Percentiles rank a stretch among this genome's conserved stretches.
Conservation (phyloP, 2,329 filamentous ascomycete genomes). For the Trichoderma sp. region DNA sequence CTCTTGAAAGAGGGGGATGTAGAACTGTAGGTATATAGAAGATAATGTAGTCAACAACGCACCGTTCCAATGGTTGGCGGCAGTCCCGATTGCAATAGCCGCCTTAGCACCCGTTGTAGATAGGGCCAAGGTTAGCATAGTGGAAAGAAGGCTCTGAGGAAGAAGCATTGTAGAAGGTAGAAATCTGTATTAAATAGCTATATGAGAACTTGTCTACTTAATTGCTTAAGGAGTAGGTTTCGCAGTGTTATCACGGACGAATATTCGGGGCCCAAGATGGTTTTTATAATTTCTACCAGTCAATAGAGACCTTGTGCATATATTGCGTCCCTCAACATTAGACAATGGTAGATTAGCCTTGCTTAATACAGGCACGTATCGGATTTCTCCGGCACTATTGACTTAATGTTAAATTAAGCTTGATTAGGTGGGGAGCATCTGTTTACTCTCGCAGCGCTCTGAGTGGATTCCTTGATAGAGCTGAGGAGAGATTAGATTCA, state of each 20-base stretch:
- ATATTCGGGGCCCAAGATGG: not conserved
- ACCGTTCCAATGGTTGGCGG: not conserved
- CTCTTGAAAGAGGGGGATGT: not conserved
- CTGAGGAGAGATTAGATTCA: not conserved
- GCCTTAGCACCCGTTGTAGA: not conserved
- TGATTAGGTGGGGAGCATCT: not conserved
- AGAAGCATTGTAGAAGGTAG: not conserved
- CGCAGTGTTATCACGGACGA: too few relatives aligned
- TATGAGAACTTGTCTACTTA: not conserved
- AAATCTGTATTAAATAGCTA: not conserved
- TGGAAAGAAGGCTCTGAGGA: not conserved
- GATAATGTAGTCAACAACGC: not conserved
- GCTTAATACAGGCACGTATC: not conserved
- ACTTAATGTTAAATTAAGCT: not conserved
- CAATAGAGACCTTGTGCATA: not conserved
- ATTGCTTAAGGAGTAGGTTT: not conserved
- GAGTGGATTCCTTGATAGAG: not conserved
- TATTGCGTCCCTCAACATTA: not conserved
- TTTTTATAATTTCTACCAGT: not conserved
- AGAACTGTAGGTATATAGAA: not conserved
- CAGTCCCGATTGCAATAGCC: not conserved
- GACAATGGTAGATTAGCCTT: not conserved
- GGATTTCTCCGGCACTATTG: not conserved
- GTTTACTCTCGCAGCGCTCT: not conserved
- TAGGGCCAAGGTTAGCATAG: not conserved